phyloP scores from a whole-genome alignment of 306 rosid genomes.

The Purshia tridentata region DNA sequence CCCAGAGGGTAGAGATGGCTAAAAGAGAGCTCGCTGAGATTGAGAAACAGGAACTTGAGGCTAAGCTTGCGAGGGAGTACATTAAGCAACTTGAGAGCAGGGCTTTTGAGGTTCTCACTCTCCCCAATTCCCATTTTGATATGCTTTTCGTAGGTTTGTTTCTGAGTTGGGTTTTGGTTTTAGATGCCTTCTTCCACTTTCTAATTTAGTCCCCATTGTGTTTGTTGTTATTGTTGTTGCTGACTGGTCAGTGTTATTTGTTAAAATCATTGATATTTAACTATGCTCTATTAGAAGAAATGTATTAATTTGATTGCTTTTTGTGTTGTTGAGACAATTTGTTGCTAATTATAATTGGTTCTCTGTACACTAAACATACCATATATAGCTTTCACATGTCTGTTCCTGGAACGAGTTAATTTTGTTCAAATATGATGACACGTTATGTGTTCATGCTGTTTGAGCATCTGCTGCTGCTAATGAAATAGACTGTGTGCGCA shows the following conservation, averaged over 20 bases:
- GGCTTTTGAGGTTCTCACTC: slow-evolving; percentile 52
- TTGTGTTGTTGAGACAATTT: neutral
- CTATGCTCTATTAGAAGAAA: no score
- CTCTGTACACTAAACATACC: neutral
- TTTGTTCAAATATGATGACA: neutral
- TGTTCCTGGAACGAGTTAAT: neutral
- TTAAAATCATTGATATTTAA: neutral
- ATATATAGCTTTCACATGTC: neutral
- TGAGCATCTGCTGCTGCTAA: neutral
- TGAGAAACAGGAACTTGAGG: slow-evolving; percentile 55
- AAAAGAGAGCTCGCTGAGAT: slow-evolving; percentile 59
- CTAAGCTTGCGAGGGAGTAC: slow-evolving; percentile 51
- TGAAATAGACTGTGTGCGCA: neutral
- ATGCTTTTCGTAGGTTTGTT: neutral
- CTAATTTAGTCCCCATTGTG: neutral
- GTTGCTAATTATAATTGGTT: neutral
- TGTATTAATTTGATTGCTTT: neutral
- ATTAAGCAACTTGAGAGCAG: slow-evolving; percentile 53
- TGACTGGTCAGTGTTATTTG: neutral
- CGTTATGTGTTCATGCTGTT: neutral
- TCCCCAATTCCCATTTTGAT: neutral
- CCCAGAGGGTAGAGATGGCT: slow-evolving; percentile 67
- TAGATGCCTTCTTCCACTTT: neutral
- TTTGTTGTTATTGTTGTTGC: neutral
- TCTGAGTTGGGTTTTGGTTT: slow-evolving; percentile 6